A percentile compares a stretch with the other conserved stretches of the same genome.
Conservation (phyloP, 2,329 filamentous ascomycete genomes). For the Colletotrichum eleusines region DNA sequence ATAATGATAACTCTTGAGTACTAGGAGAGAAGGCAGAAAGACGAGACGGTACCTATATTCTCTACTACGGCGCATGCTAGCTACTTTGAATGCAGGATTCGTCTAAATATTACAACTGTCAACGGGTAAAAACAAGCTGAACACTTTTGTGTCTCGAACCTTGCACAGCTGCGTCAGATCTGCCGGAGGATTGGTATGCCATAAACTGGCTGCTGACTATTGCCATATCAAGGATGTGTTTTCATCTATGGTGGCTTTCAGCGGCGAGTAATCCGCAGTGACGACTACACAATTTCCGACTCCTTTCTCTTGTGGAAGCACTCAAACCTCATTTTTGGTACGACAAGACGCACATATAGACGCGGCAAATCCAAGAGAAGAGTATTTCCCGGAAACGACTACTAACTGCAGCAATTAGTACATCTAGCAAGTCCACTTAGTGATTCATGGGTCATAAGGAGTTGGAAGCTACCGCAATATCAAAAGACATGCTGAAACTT, state of each 20-base stretch:
- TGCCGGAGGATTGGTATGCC: neutral
- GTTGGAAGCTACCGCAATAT: neutral
- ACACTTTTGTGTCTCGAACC: neutral
- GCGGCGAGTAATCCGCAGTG: neutral
- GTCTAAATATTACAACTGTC: accelerated
- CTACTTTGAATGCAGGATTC: neutral
- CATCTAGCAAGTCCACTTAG: neutral
- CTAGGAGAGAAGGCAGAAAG: neutral
- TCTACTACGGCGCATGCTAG: too few relatives aligned
- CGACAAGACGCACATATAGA: neutral
- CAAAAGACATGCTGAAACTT: neutral
- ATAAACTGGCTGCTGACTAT: neutral
- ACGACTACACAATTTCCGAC: neutral
- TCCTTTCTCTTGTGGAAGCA: neutral
- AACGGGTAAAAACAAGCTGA: neutral
- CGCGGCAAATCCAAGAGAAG: neutral
- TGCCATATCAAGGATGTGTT: neutral
- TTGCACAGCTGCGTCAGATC: neutral
- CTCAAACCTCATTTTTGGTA: neutral
- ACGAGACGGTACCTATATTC: neutral
- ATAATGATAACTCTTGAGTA: neutral
- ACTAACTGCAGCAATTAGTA: neutral
- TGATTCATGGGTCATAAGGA: neutral
- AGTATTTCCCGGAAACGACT: neutral
- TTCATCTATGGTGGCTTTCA: neutral